Evolutionary conservation across 345 rosid species (phyloP).

Genomic region (Bruguiera sexangula): DNA sequence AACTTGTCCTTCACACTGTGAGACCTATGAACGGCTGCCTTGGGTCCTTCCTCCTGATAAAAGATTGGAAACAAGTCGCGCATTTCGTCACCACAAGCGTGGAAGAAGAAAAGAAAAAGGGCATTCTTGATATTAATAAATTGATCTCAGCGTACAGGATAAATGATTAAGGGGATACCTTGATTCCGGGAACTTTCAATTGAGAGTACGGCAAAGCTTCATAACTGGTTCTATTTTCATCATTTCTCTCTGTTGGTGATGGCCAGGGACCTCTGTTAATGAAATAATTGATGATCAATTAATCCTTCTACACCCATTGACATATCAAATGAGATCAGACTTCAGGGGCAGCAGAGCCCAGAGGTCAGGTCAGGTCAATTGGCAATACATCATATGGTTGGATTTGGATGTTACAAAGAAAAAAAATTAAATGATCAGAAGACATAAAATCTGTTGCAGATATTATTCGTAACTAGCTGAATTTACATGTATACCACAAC

Average conservation of each 20-base stretch:
- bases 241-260: conserved; percentile 43
- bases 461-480: no score
- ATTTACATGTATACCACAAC: no score
- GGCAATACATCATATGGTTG: no score
- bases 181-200: conserved; percentile 32
- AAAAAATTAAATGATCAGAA: no score
- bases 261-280: conserved; percentile 47
- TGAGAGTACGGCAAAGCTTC: conserved; percentile 29
- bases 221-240: conserved; percentile 31
- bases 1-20: conserved; percentile 29
- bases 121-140: background rate
- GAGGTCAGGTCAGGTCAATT: no score
- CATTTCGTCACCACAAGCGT: background rate
- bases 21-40: conserved; percentile 26
- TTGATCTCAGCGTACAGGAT: background rate
- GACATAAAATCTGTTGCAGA: no score
- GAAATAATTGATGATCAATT: background rate
- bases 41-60: conserved; percentile 31
- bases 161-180: conserved; percentile 23
- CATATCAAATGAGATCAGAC: no score
- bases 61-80: background rate
- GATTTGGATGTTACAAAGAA: no score
- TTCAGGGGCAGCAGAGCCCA: no score
- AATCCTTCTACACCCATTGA: no score
- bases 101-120: no score